Base-by-base conservation (phyloP, 23 red algal species). In the Gracilaria gracilis region DNA sequence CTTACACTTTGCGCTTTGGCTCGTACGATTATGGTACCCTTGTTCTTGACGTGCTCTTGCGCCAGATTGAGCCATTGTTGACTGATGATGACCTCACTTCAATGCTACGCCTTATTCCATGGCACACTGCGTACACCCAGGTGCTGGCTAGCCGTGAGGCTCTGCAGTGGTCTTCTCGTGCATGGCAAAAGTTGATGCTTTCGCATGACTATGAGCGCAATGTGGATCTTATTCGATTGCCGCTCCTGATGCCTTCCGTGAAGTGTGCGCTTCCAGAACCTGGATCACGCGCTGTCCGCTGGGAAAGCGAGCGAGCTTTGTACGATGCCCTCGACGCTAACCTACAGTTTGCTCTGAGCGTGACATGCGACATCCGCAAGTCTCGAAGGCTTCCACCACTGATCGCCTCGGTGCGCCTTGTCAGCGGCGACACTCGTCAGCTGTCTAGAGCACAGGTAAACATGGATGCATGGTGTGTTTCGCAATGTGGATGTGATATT, bases 401-500 rank as follows among this genome's bases (percentile, higher is more conserved):
- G 72, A 46, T 49, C 3, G 72, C 72, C 7, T n/a, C 72, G 2
- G 72, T 77, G 38, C 72, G 72, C 15, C 40, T 77, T 77, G 72
- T 77, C 19, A 51, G 40, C 13, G 72, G 72, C 19, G 42, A 77
- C 25, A 9, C 72, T 29, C 72, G 72, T 51, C 39, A 46, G 39
- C 38, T 77, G 35, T 77, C 72, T 4, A 50, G 27, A 31, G 46
- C 46, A 20, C 72, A 34, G 9, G 39, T 50, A 5, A 27, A 50
- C 8, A 51, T 77, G 27, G n/a, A 51, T 31, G 72, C 72, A 31
- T 77, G 46, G 38, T 46, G 4, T n/a, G 27, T 51, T 48, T 46
- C 72, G 42, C 72, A 77, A 20, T 77, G 72, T 20, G 72, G 72
- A 25, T 77, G 72, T 77, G 72, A 77, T 77, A 77, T 77, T 77